Percentiles rank a stretch among this genome's conserved stretches.
Conservation (phyloP, 2,329 filamentous ascomycete genomes). For the Phymatotrichopsis omnivora region DNA sequence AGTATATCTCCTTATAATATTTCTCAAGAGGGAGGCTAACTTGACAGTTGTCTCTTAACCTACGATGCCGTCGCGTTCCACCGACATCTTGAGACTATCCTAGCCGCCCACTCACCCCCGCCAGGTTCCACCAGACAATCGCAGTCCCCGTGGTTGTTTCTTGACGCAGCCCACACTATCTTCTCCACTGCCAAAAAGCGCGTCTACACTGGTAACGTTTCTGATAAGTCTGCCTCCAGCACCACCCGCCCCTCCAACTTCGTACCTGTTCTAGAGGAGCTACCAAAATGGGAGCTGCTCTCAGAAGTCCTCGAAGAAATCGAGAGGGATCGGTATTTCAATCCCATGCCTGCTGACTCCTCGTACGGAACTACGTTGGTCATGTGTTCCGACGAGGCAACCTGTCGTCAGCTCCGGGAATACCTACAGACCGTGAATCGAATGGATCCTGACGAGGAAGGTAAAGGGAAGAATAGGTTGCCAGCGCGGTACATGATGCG, state of each 20-base stretch:
- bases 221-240: constrained; percentile 43
- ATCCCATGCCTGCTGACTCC: constrained; percentile 63
- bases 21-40: constrained; percentile 1
- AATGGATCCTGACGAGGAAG: constrained; percentile 41
- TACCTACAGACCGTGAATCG: constrained; percentile 87
- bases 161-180: constrained; percentile 88
- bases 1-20: constrained; percentile 39
- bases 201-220: constrained; percentile 69
- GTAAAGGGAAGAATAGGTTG: constrained; percentile 48
- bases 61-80: constrained; percentile 88
- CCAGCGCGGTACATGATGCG: constrained; percentile 86
- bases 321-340: constrained; percentile 78
- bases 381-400: constrained; percentile 79
- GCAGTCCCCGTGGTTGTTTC: constrained; percentile 90
- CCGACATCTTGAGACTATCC: constrained; percentile 86
- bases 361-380: constrained; percentile 88
- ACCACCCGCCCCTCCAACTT: constrained; percentile 49
- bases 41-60: constrained; percentile 53
- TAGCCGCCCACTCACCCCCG: constrained; percentile 78
- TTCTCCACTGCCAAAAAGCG: constrained; percentile 82
- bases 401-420: constrained; percentile 78
- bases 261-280: constrained; percentile 72
- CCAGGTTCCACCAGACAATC: constrained; percentile 79
- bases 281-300: constrained; percentile 84
- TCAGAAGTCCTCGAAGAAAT: constrained; percentile 91